Percentiles rank a stretch among this genome's conserved stretches.
phyloP scores from a whole-genome alignment of 371 early-diverging fungal genomes.

The Mortierella sp. region DNA sequence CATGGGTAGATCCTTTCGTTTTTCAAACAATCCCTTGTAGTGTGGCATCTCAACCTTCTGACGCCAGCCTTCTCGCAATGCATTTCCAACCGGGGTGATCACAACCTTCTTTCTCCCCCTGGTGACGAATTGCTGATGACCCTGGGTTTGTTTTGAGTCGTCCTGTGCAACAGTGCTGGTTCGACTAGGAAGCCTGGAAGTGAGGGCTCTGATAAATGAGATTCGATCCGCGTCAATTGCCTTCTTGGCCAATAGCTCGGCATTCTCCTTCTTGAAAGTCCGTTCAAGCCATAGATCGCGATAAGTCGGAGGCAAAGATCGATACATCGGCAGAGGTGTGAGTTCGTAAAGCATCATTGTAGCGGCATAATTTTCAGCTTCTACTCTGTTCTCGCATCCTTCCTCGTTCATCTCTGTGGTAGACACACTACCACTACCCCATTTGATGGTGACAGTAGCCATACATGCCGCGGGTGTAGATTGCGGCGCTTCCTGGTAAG shows the following conservation, averaged over 20 bases:
- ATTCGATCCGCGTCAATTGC: constrained; percentile 45
- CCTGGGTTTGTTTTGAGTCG: constrained; percentile 34
- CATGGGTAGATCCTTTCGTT: constrained; percentile 73
- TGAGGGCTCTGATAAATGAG: constrained; percentile 46
- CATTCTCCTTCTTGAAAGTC: constrained; percentile 59
- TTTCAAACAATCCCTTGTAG: constrained; percentile 58
- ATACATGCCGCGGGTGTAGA: constrained; percentile 17
- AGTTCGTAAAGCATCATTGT: constrained; percentile 64
- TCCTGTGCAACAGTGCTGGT: constrained; percentile 3
- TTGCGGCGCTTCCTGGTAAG: constrained; percentile 26
- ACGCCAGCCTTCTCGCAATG: constrained; percentile 29
- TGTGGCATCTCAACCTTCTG: constrained; percentile 52
- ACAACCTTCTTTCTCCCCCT: constrained; percentile 9
- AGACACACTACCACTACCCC: constrained; percentile 30
- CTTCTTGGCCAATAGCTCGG: constrained; percentile 49
- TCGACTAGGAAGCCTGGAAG: constrained; percentile 22
- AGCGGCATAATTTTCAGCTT: constrained; percentile 71
- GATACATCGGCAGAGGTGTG: constrained; percentile 62
- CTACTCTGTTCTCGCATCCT: constrained; percentile 49
- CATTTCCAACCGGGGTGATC: constrained; percentile 21
- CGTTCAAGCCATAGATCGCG: constrained; percentile 76
- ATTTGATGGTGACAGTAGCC: constrained; percentile 42
- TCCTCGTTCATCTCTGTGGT: constrained; percentile 52
- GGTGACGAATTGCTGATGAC: constrained; percentile 2
- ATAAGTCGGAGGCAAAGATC: constrained; percentile 68